Percentiles rank a stretch among this genome's conserved stretches.
These are phyloP conservation scores for Verticillium longisporum DNA, from an alignment of 2,329 filamentous ascomycete species.

Conservation along the genomic window DNA sequence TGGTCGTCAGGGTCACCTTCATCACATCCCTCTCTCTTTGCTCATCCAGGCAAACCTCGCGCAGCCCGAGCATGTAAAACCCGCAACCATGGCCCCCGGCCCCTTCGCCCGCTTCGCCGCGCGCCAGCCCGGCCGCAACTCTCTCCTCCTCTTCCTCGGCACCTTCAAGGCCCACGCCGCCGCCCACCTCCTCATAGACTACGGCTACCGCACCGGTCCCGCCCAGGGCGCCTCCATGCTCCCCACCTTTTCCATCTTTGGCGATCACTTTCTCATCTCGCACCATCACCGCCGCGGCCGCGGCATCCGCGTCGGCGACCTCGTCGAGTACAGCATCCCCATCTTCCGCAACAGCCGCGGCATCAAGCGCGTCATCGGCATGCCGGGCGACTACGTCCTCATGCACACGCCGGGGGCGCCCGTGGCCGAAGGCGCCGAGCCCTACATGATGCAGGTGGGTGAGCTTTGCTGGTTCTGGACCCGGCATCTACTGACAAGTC, in stretches of 20 bases:
- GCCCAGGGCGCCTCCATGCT: slow-evolving; percentile 80
- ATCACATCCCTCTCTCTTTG: neutral
- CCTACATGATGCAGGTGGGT: slow-evolving; percentile 59
- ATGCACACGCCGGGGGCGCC: slow-evolving; percentile 51
- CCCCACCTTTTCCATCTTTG: slow-evolving; percentile 65
- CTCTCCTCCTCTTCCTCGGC: slow-evolving; percentile 33
- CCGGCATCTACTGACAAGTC: neutral
- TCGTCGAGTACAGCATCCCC: slow-evolving; percentile 75
- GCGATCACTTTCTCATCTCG: slow-evolving; percentile 64
- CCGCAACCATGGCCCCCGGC: neutral
- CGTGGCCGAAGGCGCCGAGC: slow-evolving; percentile 22
- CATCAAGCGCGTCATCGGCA: slow-evolving; percentile 72
- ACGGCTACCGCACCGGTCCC: slow-evolving; percentile 53
- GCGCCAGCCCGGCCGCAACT: neutral
- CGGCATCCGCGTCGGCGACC: slow-evolving; percentile 65
- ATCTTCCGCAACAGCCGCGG: slow-evolving; percentile 51
- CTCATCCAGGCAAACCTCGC: neutral
- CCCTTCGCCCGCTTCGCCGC: neutral
- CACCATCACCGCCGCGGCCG: slow-evolving; percentile 64
- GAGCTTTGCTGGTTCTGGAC: too few relatives aligned
- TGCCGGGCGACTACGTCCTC: slow-evolving; percentile 71
- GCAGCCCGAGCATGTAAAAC: neutral
- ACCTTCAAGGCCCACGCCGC: slow-evolving; percentile 39
- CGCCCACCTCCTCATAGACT: slow-evolving; percentile 47
- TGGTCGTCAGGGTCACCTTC: too few relatives aligned